Evolutionary conservation across 2,329 filamentous ascomycete genomes (phyloP).

Genomic region (Nannizzia gypsea): DNA sequence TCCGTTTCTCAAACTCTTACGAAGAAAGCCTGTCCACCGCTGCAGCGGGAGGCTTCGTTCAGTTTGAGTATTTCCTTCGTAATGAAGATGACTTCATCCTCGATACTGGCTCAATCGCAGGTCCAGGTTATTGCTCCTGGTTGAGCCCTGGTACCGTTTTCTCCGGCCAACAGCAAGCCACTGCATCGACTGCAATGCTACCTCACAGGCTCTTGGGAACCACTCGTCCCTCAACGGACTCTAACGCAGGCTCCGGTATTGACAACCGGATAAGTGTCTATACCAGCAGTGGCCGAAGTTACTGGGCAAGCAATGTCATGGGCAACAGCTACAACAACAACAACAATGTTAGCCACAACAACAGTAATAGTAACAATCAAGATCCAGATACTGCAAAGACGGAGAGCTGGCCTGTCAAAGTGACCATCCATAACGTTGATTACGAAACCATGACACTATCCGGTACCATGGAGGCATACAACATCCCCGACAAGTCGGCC

Average conservation of each 20-base stretch:
- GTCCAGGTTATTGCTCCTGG: conserved; percentile 48
- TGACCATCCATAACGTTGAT: conserved; percentile 53
- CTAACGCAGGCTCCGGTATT: conserved; percentile 26
- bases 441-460: conserved; percentile 49
- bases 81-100: conserved; percentile 48
- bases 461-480: conserved; percentile 59
- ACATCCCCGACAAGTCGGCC: conserved; percentile 46
- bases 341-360: conserved; percentile 13
- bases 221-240: conserved; percentile 20
- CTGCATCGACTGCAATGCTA: conserved; percentile 22
- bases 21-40: conserved; percentile 45
- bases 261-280: conserved; percentile 28
- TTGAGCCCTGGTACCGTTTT: conserved; percentile 50
- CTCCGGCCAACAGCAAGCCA: conserved; percentile 50
- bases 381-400: conserved; percentile 26
- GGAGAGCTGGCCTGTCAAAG: conserved; percentile 56
- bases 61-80: conserved; percentile 42
- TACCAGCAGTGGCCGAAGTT: conserved; percentile 27
- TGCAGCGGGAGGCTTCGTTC: conserved; percentile 42
- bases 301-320: conserved; percentile 23
- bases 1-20: conserved; percentile 43
- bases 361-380: conserved; percentile 8
- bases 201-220: conserved; percentile 22
- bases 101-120: conserved; percentile 40
- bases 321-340: conserved; percentile 14